Evolutionary conservation across 352 stramenopile genomes (phyloP), one percentile per base, ranked within the genome.

Genomic region (Pythium utonaiense): DNA sequence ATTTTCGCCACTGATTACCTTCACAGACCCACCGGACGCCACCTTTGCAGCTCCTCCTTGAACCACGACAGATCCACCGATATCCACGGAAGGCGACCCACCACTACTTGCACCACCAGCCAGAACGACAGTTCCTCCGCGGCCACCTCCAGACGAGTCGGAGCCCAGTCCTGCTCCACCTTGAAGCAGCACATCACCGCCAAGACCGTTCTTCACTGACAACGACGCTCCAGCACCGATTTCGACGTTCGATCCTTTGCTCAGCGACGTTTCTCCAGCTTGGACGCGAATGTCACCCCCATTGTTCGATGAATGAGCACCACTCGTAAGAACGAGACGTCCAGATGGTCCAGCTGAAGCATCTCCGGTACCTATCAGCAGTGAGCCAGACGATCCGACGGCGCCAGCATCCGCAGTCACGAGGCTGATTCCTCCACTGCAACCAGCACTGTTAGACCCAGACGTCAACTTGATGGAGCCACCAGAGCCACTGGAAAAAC

Each of bases 71-170:
- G 48, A 57, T 44, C 78, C 78, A 31, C 74, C 78, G 61, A 79
- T 51, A 58, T 85, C 78, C 14, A 45, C 69, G 3, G 13, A 30
- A 38, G 62, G 54, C 42, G 75, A 80, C 6, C 62, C 63, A 49
- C 78, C 78, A 24, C 71, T 80, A 36, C 72, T 83, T 57, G 68
- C 66, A 28, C 78, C 78, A 61, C 72, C 76, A n/a, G 53, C 24
- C 27, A 88, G 16, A 30, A 68, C 41, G 40, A 82, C 54, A 38
- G 67, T 75, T 19, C 78, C 78, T 24, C 78, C 78, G 21, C 63
- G 62, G 30, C 75, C 76, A 61, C 75, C 75, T 42, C 67, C 69
- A 41, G 64, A 63, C 38, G 64, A 50, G 64, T 86, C 74, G 24
- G 61, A 59, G 47, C 76, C 70, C 22, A 79, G 53, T 7, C 75